Conservation (phyloP, 768 basidiomycete species). For the Thelephora ganbajun region DNA sequence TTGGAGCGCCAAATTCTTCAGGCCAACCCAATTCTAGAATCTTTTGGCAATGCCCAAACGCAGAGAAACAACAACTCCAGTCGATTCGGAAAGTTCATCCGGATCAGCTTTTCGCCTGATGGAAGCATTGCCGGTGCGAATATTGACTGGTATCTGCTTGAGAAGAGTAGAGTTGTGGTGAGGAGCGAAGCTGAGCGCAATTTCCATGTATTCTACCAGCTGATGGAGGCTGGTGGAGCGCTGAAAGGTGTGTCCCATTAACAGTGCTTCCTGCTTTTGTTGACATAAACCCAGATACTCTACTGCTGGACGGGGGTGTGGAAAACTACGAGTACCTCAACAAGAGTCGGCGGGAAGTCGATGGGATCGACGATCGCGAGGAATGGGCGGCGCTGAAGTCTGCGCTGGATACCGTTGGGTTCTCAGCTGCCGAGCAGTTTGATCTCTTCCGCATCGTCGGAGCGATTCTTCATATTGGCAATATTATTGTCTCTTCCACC, state of each 20-base stretch:
- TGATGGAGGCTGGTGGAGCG: slow-evolving; percentile 61
- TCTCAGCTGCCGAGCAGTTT: slow-evolving; percentile 70
- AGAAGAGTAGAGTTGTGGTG: slow-evolving; percentile 91
- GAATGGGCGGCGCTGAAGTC: slow-evolving; percentile 77
- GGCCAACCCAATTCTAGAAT: slow-evolving; percentile 94
- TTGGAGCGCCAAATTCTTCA: slow-evolving; percentile 94
- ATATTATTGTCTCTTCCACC: slow-evolving; percentile 70
- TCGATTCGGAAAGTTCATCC: slow-evolving; percentile 96
- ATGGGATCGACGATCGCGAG: slow-evolving; percentile 83
- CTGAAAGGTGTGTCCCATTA: slow-evolving; percentile 45
- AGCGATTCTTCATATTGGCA: slow-evolving; percentile 89
- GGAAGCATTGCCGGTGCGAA: slow-evolving; percentile 96
- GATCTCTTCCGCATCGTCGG: slow-evolving; percentile 92
- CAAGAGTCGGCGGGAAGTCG: slow-evolving; percentile 80
- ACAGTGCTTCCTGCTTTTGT: background rate
- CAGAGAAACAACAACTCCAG: slow-evolving; percentile 97
- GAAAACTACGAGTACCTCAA: slow-evolving; percentile 88
- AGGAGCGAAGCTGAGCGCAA: slow-evolving; percentile 80
- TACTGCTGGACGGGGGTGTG: slow-evolving; percentile 60
- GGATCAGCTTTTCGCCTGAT: slow-evolving; percentile 85
- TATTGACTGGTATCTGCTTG: slow-evolving; percentile 96
- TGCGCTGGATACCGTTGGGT: slow-evolving; percentile 84
- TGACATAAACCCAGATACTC: slow-evolving; percentile 32
- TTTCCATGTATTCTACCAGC: slow-evolving; percentile 96
- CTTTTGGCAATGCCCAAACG: slow-evolving; percentile 97